Conservation (phyloP, 768 basidiomycete species). For the Dendrothele bispora region DNA sequence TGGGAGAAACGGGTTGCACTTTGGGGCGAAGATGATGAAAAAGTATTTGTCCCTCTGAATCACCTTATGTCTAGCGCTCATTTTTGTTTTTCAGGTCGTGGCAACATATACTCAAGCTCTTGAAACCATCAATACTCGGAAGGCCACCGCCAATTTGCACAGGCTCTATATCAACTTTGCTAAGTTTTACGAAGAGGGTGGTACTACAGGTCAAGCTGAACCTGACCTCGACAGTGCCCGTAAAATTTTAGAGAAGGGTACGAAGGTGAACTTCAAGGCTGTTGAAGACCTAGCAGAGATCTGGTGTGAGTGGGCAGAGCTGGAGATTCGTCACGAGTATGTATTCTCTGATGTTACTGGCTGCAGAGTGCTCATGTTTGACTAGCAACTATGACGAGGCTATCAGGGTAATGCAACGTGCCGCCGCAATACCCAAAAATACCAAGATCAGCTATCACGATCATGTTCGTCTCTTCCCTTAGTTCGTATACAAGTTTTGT, state of each 20-base stretch:
- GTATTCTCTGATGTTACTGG: conserved; percentile 27
- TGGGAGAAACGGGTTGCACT: conserved; percentile 98
- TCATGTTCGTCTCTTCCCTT: conserved; percentile 56
- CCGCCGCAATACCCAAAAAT: conserved; percentile 87
- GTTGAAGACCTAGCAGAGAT: conserved; percentile 98
- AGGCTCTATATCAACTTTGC: conserved; percentile 93
- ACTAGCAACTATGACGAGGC: conserved; percentile 96
- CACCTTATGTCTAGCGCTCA: conserved; percentile 2
- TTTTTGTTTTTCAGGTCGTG: conserved; percentile 59
- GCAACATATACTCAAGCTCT: conserved; percentile 91
- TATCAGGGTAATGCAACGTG: conserved; percentile 95
- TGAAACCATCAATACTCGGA: conserved; percentile 83
- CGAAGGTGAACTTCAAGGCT: conserved; percentile 88
- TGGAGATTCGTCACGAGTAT: conserved; percentile 95
- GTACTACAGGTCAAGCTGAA: conserved; percentile 76
- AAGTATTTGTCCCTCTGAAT: conserved; percentile 46
- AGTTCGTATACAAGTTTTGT: background rate
- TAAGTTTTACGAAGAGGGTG: conserved; percentile 97
- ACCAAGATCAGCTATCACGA: conserved; percentile 92
- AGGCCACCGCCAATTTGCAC: conserved; percentile 89
- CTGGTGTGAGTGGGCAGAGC: conserved; percentile 99
- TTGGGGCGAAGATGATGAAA: conserved; percentile 91
- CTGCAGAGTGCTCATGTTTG: conserved; percentile 11
- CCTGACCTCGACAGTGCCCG: conserved; percentile 81
- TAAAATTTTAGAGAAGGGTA: conserved; percentile 91